A percentile compares a stretch with the other conserved stretches of the same genome.
phyloP scores from a whole-genome alignment of 208 protist genomes.

The Crithidia acanthocephali region DNA sequence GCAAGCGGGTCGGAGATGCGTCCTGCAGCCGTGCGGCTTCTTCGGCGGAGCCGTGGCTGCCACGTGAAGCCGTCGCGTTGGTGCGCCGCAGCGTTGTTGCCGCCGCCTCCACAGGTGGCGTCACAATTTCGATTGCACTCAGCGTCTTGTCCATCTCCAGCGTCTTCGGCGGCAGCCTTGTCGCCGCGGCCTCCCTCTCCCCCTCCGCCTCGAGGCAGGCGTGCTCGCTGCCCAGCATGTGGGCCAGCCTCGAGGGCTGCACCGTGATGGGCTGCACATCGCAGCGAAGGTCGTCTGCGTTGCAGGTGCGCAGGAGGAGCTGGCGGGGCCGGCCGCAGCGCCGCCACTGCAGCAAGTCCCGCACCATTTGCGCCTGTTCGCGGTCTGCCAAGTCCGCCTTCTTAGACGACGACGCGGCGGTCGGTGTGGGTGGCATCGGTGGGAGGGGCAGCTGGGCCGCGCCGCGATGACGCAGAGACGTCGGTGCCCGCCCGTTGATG shows the following conservation, averaged over 20 bases:
- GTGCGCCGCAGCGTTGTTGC: slow-evolving; percentile 1
- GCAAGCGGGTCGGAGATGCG: neutral
- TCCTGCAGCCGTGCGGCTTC: neutral
- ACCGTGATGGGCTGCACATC: slow-evolving; percentile 13
- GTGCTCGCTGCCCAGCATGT: neutral
- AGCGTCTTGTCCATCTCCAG: neutral
- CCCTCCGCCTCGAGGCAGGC: no score
- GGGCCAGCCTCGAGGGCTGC: neutral
- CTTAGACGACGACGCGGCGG: neutral
- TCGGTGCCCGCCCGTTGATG: neutral
- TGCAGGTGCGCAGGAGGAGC: neutral
- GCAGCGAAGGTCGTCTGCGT: neutral
- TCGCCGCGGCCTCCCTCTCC: no score
- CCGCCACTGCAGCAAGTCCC: slow-evolving; percentile 6
- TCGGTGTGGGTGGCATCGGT: neutral
- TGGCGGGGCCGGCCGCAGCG: neutral
- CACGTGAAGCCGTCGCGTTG: neutral
- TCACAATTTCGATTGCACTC: neutral
- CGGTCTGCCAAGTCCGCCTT: neutral
- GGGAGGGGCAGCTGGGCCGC: neutral
- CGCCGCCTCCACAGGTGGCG: neutral
- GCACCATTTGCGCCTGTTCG: slow-evolving; percentile 18
- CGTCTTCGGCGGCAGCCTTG: neutral
- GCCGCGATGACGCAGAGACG: neutral
- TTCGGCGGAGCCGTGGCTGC: neutral